These are phyloP conservation scores for Phtheirospermum japonicum DNA, from an alignment of 257 asterid species.

Conservation along the genomic window DNA sequence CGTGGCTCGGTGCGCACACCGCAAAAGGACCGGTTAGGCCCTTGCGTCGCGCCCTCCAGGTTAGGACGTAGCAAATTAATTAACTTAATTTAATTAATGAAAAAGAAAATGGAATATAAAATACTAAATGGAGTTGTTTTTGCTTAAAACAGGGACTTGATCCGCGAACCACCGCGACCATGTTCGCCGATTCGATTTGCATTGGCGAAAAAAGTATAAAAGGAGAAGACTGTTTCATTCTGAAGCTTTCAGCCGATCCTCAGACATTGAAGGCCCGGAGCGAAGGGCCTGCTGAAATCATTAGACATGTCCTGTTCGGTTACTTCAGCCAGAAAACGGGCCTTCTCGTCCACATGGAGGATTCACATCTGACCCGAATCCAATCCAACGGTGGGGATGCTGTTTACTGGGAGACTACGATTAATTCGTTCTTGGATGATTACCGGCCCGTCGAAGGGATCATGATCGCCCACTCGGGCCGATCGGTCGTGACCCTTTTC, in stretches of 20 bases:
- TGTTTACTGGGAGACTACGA: slow-evolving; percentile 98
- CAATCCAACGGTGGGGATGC: slow-evolving; percentile 93
- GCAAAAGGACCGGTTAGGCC: slow-evolving; percentile 93
- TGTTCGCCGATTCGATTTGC: slow-evolving; percentile 85
- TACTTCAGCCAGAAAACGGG: slow-evolving; percentile 98
- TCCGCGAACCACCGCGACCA: slow-evolving; percentile 80
- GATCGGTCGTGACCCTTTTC: slow-evolving; percentile 84
- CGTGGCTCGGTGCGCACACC: slow-evolving; percentile 95
- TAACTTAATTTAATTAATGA: neutral
- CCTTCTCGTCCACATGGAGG: slow-evolving; percentile 88
- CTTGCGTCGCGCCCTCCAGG: slow-evolving; percentile 93
- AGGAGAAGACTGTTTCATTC: slow-evolving; percentile 92
- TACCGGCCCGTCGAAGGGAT: slow-evolving; percentile 87
- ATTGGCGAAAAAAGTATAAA: slow-evolving; percentile 84
- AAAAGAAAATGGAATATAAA: no score
- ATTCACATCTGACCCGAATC: slow-evolving; percentile 92
- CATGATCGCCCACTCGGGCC: slow-evolving; percentile 97
- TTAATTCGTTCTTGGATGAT: slow-evolving; percentile 77
- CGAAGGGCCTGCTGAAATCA: slow-evolving; percentile 97
- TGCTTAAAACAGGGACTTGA: slow-evolving; percentile 71
- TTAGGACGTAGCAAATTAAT: slow-evolving; percentile 18
- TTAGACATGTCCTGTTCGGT: slow-evolving; percentile 85
- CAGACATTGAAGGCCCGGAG: slow-evolving; percentile 77
- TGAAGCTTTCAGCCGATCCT: slow-evolving; percentile 89
- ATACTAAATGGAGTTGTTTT: no score